A percentile compares a stretch with the other conserved stretches of the same genome.
Evolutionary conservation across 2,329 filamentous ascomycete species (phyloP).

Genomic region (Bipolaris oryzae): DNA sequence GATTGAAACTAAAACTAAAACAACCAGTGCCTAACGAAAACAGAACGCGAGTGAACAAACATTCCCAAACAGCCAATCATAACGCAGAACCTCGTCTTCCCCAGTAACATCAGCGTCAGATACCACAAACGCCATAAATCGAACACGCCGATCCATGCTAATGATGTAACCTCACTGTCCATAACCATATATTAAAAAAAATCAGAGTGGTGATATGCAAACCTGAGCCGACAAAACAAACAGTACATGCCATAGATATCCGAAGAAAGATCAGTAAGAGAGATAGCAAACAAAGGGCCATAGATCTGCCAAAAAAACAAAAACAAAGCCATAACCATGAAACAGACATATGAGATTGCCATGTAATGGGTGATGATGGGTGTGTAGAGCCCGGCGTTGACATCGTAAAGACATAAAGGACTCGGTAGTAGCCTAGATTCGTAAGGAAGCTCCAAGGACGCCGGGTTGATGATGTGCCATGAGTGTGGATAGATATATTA

Average conservation of each 20-base stretch:
- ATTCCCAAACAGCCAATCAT: not conserved
- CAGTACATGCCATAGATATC: constrained; percentile 11
- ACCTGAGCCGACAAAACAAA: constrained; percentile 12
- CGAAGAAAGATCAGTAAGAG: constrained; percentile 2
- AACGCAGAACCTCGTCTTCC: constrained; percentile 4
- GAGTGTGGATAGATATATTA: constrained; percentile 34
- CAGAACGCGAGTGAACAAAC: not conserved
- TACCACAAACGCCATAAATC: constrained; percentile 15
- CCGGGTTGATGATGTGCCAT: constrained; percentile 24
- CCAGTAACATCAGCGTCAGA: constrained; percentile 5
- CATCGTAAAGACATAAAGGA: constrained; percentile 4
- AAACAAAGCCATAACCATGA: not conserved
- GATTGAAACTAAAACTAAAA: constrained; percentile 7
- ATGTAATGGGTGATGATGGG: not conserved
- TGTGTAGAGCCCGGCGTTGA: not conserved
- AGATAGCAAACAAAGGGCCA: not conserved
- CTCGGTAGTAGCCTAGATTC: constrained; percentile 15
- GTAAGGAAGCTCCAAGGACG: constrained; percentile 23
- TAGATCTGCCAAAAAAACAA: not conserved
- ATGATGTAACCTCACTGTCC: constrained; percentile 3
- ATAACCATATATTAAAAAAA: constrained; percentile 15
- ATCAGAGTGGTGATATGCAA: constrained; percentile 20
- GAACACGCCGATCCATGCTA: constrained; percentile 18
- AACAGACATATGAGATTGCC: not conserved
- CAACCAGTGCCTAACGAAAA: not conserved